phyloP scores from a whole-genome alignment of 2,329 filamentous ascomycete species.

The Parasarocladium wereldwijsianum region DNA sequence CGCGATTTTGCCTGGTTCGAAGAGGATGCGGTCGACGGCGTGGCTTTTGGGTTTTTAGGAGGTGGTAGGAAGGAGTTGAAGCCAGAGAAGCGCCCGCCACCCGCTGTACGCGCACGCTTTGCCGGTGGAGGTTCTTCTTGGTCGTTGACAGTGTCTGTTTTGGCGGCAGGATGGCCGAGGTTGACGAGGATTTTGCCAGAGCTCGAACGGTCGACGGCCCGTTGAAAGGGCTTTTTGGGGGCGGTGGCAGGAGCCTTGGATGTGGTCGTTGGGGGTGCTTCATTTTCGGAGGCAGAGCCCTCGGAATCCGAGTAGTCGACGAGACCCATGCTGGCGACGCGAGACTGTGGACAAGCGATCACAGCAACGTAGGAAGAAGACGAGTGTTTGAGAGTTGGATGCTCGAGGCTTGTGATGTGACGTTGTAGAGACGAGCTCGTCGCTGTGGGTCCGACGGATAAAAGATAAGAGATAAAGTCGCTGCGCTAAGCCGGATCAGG shows the following conservation, averaged over 20 bases:
- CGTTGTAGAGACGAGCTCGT: too few species aligned
- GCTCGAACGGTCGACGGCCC: slow-evolving; percentile 68
- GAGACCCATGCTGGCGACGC: slow-evolving; percentile 49
- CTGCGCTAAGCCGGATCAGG: too few species aligned
- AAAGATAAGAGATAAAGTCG: too few species aligned
- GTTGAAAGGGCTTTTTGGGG: slow-evolving; percentile 53
- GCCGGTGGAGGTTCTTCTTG: slow-evolving; percentile 33
- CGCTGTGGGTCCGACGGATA: too few species aligned
- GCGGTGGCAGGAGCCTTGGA: slow-evolving; percentile 22
- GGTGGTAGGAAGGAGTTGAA: slow-evolving; percentile 81
- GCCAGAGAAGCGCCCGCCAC: slow-evolving; percentile 53
- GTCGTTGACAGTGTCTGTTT: slow-evolving; percentile 8
- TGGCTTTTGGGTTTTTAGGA: slow-evolving; percentile 47
- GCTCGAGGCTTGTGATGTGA: too few species aligned
- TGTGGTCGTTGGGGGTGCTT: slow-evolving; percentile 13
- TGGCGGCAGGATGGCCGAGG: slow-evolving; percentile 41
- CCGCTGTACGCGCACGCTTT: slow-evolving; percentile 50
- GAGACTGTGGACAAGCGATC: too few species aligned
- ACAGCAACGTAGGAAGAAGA: too few species aligned
- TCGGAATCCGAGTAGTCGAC: slow-evolving; percentile 81
- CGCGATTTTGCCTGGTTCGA: slow-evolving; percentile 11
- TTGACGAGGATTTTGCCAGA: slow-evolving; percentile 74
- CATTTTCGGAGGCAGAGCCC: slow-evolving; percentile 51
- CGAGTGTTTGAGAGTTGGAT: too few species aligned
- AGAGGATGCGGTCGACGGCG: slow-evolving; percentile 12